Base-by-base conservation (phyloP, 2,329 filamentous ascomycete genomes). In the Neospermospora avenae region DNA sequence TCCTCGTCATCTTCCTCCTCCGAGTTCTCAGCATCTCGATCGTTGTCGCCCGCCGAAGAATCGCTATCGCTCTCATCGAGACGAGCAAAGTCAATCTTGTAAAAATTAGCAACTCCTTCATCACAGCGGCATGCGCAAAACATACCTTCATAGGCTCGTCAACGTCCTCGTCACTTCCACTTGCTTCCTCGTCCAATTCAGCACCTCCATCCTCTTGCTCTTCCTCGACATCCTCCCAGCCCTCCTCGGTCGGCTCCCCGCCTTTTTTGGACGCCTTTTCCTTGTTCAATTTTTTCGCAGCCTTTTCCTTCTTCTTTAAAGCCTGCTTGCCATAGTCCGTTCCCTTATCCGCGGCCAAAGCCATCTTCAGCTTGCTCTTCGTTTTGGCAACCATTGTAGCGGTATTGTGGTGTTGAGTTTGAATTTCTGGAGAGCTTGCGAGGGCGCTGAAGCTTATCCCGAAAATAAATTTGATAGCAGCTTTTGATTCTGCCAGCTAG, bases 1-100 rank as follows among this genome's bases (percentile, higher is more conserved):
- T 96, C 92, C 67, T 95, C 91, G 46, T 93, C 90, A 4, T 92
- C 89, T 22, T 89, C 88, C 0, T 88, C 85, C 0, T 85, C 84
- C 72, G 77, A 57, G 74, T 71, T 77, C 72, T 81, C 63, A 73
- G 76, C 70, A 41, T 75, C 73, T 46, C 74, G 71, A 37, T 75
- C 65, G 54, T 74, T 71, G 78, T 80, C 63, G 75, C 74, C 74
- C 80, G 82, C 75, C 77, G 79, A 62, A 75, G 80, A 67, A 76
- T 77, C 70, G 84, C 85, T 72, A 63, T 86, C 84, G 72, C 82
- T 84, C 66, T 87, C 84, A 71, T 87, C 80, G 66, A 87, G 75
- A 51, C 76, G 82, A 13, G 78, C 60, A 82, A 75, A 68, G 67
- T 86, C 80, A 67, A 83, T 72, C 78, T 82, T 67, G 39, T 55